These are phyloP conservation scores for Yamadazyma mexicana DNA, from an alignment of 1,139 yeast genomes.

Conservation along the genomic window DNA sequence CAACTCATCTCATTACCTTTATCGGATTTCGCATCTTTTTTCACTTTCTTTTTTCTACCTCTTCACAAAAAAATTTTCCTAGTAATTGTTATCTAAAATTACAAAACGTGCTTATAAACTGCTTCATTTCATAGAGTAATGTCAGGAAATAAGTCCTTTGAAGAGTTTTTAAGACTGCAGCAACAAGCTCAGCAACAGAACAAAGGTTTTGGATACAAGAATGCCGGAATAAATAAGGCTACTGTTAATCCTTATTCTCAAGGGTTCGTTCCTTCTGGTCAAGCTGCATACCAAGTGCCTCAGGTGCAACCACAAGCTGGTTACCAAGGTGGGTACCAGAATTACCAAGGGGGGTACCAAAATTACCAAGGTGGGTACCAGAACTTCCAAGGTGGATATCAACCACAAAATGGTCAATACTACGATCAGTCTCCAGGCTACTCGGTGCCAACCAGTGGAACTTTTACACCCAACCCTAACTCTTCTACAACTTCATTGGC, in stretches of 20 bases:
- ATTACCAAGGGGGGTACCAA: slow-evolving; percentile 8
- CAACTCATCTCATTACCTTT: slow-evolving; percentile 1
- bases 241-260: slow-evolving; percentile 15
- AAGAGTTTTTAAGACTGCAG: slow-evolving; percentile 29
- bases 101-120: slow-evolving; percentile 1
- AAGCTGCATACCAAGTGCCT: slow-evolving; percentile 4
- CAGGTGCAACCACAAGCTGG: slow-evolving; percentile 3
- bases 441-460: slow-evolving; percentile 46
- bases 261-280: slow-evolving; percentile 15
- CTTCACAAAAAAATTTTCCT: background rate
- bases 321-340: slow-evolving; percentile 8
- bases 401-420: slow-evolving; percentile 8
- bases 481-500: slow-evolving; percentile 69
- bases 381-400: slow-evolving; percentile 5
- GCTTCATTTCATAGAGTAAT: slow-evolving; percentile 8
- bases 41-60: slow-evolving; percentile 2
- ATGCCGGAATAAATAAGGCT: slow-evolving; percentile 15
- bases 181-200: slow-evolving; percentile 23
- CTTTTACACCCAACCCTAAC: slow-evolving; percentile 34
- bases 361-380: slow-evolving; percentile 8
- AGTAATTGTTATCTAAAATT: background rate
- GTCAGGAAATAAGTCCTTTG: slow-evolving; percentile 27
- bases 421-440: slow-evolving; percentile 1
- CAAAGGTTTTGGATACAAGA: slow-evolving; percentile 25
- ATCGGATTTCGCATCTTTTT: background rate